phyloP scores from a whole-genome alignment of 345 rosid species.

The Gossypium raimondii region DNA sequence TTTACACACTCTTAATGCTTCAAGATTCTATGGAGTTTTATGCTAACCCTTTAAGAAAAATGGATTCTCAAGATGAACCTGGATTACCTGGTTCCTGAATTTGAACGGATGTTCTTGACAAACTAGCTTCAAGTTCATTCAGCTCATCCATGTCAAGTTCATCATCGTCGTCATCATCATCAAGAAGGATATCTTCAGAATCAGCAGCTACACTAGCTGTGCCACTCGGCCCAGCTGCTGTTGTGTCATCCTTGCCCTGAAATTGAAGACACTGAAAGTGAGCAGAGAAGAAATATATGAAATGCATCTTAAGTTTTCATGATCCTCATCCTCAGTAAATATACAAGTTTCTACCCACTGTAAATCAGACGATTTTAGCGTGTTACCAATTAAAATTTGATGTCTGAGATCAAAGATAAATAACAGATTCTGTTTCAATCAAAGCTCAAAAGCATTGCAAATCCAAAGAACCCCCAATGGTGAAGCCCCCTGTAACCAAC shows the following conservation, averaged over 20 bases:
- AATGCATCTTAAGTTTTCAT: not conserved
- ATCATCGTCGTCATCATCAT: slow-evolving; percentile 22
- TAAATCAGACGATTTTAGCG: not conserved
- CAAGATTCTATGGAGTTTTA: not conserved
- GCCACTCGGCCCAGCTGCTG: slow-evolving; percentile 30
- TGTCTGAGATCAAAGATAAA: slow-evolving; percentile 1
- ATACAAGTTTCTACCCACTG: not conserved
- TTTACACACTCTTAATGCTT: not conserved
- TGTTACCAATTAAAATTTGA: not conserved
- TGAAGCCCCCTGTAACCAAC: not conserved
- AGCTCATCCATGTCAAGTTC: slow-evolving; percentile 77
- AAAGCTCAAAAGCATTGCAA: not conserved
- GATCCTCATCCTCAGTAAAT: not conserved
- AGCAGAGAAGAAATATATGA: not conserved
- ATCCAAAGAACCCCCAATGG: not conserved
- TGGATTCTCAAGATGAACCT: slow-evolving; percentile 23
- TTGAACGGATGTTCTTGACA: slow-evolving; percentile 61
- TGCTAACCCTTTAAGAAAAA: not conserved
- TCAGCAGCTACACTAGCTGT: slow-evolving; percentile 16
- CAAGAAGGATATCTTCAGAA: slow-evolving; percentile 23
- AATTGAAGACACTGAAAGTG: slow-evolving; percentile 3
- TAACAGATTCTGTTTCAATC: not conserved
- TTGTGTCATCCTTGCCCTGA: slow-evolving; percentile 30
- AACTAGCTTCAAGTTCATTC: slow-evolving; percentile 76
- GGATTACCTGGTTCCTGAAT: slow-evolving; percentile 40